Base-by-base conservation (phyloP, 768 basidiomycete species). In the Rhizopogon vesiculosus region DNA sequence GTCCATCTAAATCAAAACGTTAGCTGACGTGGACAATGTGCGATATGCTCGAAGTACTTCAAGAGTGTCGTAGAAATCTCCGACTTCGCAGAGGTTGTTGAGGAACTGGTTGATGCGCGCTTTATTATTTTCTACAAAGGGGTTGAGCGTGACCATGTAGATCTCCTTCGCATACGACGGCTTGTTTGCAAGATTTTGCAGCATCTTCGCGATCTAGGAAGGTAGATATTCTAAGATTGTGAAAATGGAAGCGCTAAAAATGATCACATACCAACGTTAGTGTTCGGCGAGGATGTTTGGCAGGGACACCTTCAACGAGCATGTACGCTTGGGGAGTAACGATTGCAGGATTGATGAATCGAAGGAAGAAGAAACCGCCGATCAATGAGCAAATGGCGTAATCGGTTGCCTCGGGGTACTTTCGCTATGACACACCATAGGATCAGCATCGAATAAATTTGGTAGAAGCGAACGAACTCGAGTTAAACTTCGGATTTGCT, bases 251-350 rank as follows among this genome's bases (percentile, higher is more conserved):
- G 40, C 35, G n/a, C 15, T 38, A 1, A 49, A 9, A 13, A 49
- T n/a, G 19, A 7, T 15, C 2, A 66, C 76, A 55, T 57, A 82
- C 90, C 69, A 99, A 78, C 10, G 97, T 99, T 66, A 99, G 77
- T 9, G 97, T 99, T 65, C 97, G 85, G 50, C 97, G 80, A 28
- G 97, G 97, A 69, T 98, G 96, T 71, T 98, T 98, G 9, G 97
- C 96, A 1, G 97, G 97, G 13, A 96, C 91, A 49, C 91, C 92
- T 68, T 98, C 95, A 29, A 99, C 97, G 48, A 99, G 83, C 97
- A 99, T 99, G 71, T 98, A 99, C 31, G 97, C 97, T 69, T 99
- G 97, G 0, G 97, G 97, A 0, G 97, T 99, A 58, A 99, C 97
- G 54, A 99, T 93, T 2, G 97, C 97, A 2, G 97, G 97, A 65